Evolutionary conservation across 768 basidiomycete species (phyloP).

Genomic region (Punctularia strigosozonata): DNA sequence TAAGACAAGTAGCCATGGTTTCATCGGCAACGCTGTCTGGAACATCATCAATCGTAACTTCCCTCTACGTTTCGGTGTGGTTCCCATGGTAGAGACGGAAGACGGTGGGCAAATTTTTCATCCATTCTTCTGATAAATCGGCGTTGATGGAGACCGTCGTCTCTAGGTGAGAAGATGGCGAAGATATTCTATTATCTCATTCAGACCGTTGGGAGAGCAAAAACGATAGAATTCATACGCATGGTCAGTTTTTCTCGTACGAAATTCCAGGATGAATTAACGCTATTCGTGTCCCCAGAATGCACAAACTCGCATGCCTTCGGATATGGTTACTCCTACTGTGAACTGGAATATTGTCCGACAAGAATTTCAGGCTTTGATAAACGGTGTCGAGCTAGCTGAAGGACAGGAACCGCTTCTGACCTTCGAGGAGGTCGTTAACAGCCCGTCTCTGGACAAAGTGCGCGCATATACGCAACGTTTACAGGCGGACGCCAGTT

Average conservation of each 20-base stretch:
- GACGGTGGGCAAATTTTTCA: constrained; percentile 19
- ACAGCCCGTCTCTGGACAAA: constrained; percentile 28
- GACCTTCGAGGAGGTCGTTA: constrained; percentile 14
- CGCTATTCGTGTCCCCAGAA: constrained; percentile 22
- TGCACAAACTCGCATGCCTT: constrained; percentile 20
- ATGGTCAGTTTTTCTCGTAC: constrained; percentile 25
- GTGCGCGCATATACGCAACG: constrained; percentile 45
- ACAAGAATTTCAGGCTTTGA: constrained; percentile 25
- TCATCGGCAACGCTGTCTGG: constrained; percentile 52
- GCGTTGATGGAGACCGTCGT: constrained; percentile 4
- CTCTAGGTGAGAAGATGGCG: constrained; percentile 55
- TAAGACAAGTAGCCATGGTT: constrained; percentile 40
- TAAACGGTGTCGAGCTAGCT: constrained; percentile 16
- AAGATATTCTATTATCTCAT: constrained; percentile 58
- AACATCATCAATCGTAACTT: constrained; percentile 62
- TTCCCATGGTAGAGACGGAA: constrained; percentile 51
- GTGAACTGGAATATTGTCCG: constrained; percentile 34
- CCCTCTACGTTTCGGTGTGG: constrained; percentile 79
- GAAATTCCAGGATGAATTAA: no score
- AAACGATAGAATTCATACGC: constrained; percentile 50
- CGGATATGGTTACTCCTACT: constrained; percentile 17
- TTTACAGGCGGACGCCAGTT: constrained; percentile 33
- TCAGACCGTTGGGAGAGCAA: constrained; percentile 46
- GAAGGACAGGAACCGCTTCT: constrained; percentile 2
- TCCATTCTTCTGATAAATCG: not conserved